Evolutionary conservation across 2,329 filamentous ascomycete genomes (phyloP).

Genomic region (Calonectria henricotiae): DNA sequence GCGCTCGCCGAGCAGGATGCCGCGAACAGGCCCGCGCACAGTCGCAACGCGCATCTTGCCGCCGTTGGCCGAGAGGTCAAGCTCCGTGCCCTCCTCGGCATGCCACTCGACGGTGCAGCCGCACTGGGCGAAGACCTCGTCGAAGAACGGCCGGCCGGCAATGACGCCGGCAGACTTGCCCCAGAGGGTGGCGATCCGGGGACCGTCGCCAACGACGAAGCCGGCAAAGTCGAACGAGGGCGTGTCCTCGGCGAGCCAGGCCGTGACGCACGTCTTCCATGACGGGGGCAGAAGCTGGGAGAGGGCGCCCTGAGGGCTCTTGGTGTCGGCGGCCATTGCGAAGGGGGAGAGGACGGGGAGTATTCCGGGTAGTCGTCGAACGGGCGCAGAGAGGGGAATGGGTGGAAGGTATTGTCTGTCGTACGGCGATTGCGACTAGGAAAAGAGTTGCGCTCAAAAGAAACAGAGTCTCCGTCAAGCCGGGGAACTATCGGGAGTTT

Average conservation of each 20-base stretch:
- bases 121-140: slow-evolving; percentile 92
- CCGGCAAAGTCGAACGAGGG: slow-evolving; percentile 98
- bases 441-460: slow-evolving; percentile 12
- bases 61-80: slow-evolving; percentile 71
- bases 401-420: background rate
- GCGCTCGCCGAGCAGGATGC: slow-evolving; percentile 89
- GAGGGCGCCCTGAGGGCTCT: slow-evolving; percentile 61
- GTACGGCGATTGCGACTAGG: background rate
- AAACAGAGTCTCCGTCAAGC: slow-evolving; percentile 17
- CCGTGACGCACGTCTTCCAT: slow-evolving; percentile 85
- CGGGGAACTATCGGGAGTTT: slow-evolving; percentile 28
- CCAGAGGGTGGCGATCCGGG: slow-evolving; percentile 77
- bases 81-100: slow-evolving; percentile 79
- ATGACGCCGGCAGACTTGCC: slow-evolving; percentile 84
- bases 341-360: background rate
- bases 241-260: slow-evolving; percentile 96
- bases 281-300: slow-evolving; percentile 85
- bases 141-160: slow-evolving; percentile 94
- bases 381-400: background rate
- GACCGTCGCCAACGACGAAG: slow-evolving; percentile 88
- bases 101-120: slow-evolving; percentile 96
- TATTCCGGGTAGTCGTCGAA: background rate
- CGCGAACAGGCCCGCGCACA: slow-evolving; percentile 86
- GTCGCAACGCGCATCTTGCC: slow-evolving; percentile 80
- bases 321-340: slow-evolving; percentile 39